Percentiles rank a stretch among this genome's conserved stretches.
phyloP scores from a whole-genome alignment of 208 protist genomes.

The Trypanosoma mega region DNA sequence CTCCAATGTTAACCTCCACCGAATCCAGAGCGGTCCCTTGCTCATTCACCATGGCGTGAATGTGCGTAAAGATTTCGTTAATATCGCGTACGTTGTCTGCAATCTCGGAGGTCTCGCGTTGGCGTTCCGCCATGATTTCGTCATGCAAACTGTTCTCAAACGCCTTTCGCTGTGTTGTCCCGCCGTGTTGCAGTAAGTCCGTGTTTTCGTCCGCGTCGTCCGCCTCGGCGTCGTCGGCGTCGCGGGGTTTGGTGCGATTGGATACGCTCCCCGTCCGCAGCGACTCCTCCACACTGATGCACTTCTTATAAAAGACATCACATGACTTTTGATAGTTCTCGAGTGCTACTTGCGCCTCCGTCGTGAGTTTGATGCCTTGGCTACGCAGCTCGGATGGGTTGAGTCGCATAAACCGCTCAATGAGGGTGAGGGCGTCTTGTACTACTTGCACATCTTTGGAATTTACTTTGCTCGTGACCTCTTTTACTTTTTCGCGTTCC shows the following conservation, averaged over 20 bases:
- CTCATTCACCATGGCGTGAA: slow-evolving; percentile 79
- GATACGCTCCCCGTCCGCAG: slow-evolving; percentile 25
- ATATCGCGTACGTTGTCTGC: slow-evolving; percentile 85
- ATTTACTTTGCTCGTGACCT: slow-evolving; percentile 53
- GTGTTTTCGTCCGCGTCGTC: slow-evolving; percentile 33
- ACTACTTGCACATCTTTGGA: slow-evolving; percentile 65
- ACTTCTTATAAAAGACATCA: slow-evolving; percentile 83
- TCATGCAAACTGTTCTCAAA: slow-evolving; percentile 82
- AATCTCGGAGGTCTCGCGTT: slow-evolving; percentile 78
- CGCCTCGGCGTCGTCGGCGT: slow-evolving; percentile 33
- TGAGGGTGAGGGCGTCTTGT: slow-evolving; percentile 58
- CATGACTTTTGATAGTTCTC: slow-evolving; percentile 72
- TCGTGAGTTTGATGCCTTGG: slow-evolving; percentile 73
- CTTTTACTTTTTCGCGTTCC: slow-evolving; percentile 74
- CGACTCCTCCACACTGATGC: slow-evolving; percentile 69
- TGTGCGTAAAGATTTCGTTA: slow-evolving; percentile 86
- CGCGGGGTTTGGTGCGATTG: slow-evolving; percentile 24
- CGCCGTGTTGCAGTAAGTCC: slow-evolving; percentile 22
- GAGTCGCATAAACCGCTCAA: slow-evolving; percentile 76
- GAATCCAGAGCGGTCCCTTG: slow-evolving; percentile 76
- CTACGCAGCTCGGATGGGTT: slow-evolving; percentile 52
- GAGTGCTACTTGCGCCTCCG: slow-evolving; percentile 62
- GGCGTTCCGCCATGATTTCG: slow-evolving; percentile 82
- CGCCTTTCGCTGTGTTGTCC: slow-evolving; percentile 37
- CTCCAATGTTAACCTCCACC: slow-evolving; percentile 63